Base-by-base conservation (phyloP, 1,284 basidiomycete species). In the Sutorius eximius region DNA sequence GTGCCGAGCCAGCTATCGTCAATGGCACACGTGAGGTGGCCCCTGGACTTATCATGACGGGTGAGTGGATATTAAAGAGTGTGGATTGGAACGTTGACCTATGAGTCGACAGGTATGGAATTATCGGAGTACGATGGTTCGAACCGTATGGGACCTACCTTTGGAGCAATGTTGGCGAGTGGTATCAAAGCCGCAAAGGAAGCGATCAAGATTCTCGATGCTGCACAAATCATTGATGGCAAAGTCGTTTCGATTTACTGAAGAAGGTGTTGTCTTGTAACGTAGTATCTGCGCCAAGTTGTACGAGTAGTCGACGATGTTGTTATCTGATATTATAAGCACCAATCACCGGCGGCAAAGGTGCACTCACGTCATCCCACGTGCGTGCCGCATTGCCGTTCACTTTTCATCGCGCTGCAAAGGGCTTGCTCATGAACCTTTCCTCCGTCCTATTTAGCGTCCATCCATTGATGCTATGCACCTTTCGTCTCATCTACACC, bases 101-200 rank as follows among this genome's bases (percentile, higher is more conserved):
- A 9, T n/a, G 20, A 20, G 20, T 45, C 62, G 46, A 43, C 61
- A 83, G 89, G 90, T 18, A 93, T 92, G 91, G 91, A 93, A 71
- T 77, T 93, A 27, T 87, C 86, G 20, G 90, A 93, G 71, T 85
- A 90, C 66, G 90, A 93, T 67, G 90, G 90, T 24, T 85, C 84
- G 50, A 89, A 88, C 73, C 80, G 91, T 34, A 90, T 88, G 87
- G 87, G 89, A 2, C 87, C 88, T 10, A 90, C 88, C 9, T 91
- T 91, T 63, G 89, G 89, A 32, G 89, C 86, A 1, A 92, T 92
- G 89, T 85, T 91, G 73, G 86, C 77, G 8, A 87, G 84, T 63
- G 90, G 90, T 15, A 80, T 89, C 67, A 91, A 89, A 67, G 90
- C 89, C 20, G 88, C 89, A 4, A 80, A 83, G 57, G 87, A 90